phyloP scores from a whole-genome alignment of 169 alveolate genomes.

The Theileria orientalis region DNA sequence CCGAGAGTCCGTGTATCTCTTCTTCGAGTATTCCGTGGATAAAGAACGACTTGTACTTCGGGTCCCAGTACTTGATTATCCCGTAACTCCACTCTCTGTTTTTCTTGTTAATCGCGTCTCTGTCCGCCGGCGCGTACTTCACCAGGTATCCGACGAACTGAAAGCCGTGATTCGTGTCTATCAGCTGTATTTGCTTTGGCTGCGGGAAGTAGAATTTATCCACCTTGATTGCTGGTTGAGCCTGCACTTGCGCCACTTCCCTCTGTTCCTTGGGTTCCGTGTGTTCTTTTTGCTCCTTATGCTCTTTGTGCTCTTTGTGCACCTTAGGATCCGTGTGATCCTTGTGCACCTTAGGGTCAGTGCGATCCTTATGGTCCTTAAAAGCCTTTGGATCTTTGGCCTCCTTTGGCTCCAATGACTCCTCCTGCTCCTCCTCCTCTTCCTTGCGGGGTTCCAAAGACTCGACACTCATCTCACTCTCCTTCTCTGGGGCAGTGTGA shows the following conservation, averaged over 20 bases:
- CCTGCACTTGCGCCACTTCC: too few species aligned
- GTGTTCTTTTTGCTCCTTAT: conserved; percentile 1
- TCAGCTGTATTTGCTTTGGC: neutral
- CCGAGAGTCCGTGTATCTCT: neutral
- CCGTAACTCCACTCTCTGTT: conserved; percentile 25
- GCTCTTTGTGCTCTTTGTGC: neutral
- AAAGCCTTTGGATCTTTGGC: too few species aligned
- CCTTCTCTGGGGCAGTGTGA: too few species aligned
- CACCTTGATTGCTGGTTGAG: neutral
- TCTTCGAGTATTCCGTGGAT: conserved; percentile 27
- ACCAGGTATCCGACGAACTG: conserved; percentile 22
- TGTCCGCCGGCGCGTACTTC: conserved; percentile 5
- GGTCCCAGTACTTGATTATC: conserved; percentile 48
- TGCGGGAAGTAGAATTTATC: neutral
- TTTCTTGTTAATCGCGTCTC: neutral
- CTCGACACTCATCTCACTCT: too few species aligned
- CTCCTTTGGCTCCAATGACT: too few species aligned
- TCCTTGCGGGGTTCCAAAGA: too few species aligned
- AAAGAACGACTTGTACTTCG: conserved; percentile 36
- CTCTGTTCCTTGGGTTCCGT: neutral
- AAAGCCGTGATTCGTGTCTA: conserved; percentile 18
- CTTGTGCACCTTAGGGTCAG: neutral
- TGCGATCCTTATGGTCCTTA: neutral
- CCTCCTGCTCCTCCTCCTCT: too few species aligned
- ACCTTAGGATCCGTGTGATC: neutral